Evolutionary conservation across 1,284 basidiomycete genomes (phyloP), one percentile per base, ranked within the genome.

Genomic region (Papiliotrema laurentii): DNA sequence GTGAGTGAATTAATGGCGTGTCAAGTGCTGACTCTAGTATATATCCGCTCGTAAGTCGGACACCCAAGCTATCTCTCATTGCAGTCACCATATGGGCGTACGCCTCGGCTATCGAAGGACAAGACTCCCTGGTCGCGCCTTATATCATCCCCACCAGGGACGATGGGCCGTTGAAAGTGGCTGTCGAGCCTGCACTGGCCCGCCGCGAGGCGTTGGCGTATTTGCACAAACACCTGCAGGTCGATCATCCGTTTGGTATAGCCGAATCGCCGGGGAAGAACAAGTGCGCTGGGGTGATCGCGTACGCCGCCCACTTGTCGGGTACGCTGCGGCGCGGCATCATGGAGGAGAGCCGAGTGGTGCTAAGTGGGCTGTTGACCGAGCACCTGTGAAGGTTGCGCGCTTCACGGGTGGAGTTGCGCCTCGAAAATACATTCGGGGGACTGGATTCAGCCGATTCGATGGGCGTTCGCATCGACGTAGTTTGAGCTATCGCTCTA

Each of bases 1-100:
- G 55, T 56, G 26, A 34, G 55, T 56, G 27, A 16, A n/a, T n/a
- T n/a, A n/a, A 14, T 10, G 1, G 18, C 13, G 24, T 26, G 18
- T 42, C 30, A n/a, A 25, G 13, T 28, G 13, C 43, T 46, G 27
- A 47, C 24, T 13, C 16, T 38, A 54, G 55, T 56, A 56, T 41
- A 43, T 56, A n/a, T 43, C 51, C 21, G 36, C 49, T 33, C 21
- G 55, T 56, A 38, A 45, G 55, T 44, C 6, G 21, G 1, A 4
- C 30, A 30, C 13, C 11, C 28, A 1, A 5, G 14, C 13, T 13
- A 24, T 2, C 9, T 24, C 48, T 55, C 28, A 55, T 22, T 11
- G n/a, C 34, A 59, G 58, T 62, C 5, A 38, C 58, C 4, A 45
- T 62, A 16, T 62, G 60, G 60, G 49, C 58, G 0, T 60, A 58